Conservation (phyloP, 768 basidiomycete genomes). For the Boletellus emodensis region DNA sequence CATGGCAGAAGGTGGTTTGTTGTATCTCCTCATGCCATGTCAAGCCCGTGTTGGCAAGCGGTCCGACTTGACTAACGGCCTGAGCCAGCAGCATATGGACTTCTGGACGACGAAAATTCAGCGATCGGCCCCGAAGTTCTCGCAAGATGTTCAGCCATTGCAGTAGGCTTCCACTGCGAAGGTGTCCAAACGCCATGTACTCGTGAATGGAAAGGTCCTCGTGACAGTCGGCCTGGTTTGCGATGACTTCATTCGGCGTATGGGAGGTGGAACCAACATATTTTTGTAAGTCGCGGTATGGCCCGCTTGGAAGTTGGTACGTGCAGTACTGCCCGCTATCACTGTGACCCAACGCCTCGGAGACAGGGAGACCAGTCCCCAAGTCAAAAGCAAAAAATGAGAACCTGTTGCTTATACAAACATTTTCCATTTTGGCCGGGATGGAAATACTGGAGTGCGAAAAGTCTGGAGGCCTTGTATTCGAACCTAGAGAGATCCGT, state of each 20-base stretch:
- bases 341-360: conserved; percentile 5
- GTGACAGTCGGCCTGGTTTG: conserved; percentile 39
- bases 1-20: conserved; percentile 28
- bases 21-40: conserved; percentile 40
- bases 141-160: conserved; percentile 51
- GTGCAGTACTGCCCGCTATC: conserved; percentile 27
- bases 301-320: conserved; percentile 28
- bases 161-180: conserved; percentile 41
- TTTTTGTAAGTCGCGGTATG: conserved; percentile 35
- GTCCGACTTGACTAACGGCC: conserved; percentile 41
- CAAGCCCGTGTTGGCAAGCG: conserved; percentile 11
- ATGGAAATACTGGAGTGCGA: conserved; percentile 30
- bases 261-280: conserved; percentile 34
- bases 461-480: conserved; percentile 27
- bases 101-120: conserved; percentile 37
- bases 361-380: conserved; percentile 6
- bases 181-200: conserved; percentile 38
- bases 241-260: conserved; percentile 39
- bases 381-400: conserved; percentile 28
- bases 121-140: conserved; percentile 33
- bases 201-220: conserved; percentile 40
- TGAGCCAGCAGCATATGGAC: conserved; percentile 42
- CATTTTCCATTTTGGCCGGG: conserved; percentile 10
- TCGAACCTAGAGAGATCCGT: conserved; percentile 37
- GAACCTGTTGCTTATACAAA: conserved; percentile 31